Percentiles rank a stretch among this genome's conserved stretches.
Conservation (phyloP, 2,329 filamentous ascomycete genomes). For the Didymella exigua region DNA sequence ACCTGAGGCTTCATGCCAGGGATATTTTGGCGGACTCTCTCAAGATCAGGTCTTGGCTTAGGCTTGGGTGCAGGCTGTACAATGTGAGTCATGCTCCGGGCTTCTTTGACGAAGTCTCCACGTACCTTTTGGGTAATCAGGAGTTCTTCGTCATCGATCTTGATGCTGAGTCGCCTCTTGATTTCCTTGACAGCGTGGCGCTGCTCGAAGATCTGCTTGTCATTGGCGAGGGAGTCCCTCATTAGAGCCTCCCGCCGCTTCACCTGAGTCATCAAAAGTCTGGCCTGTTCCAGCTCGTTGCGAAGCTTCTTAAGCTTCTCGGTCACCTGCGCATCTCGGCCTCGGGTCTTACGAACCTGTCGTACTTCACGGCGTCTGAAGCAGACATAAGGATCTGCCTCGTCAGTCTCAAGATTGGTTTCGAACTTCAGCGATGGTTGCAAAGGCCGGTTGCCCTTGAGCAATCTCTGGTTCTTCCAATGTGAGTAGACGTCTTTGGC, state of each 20-base stretch:
- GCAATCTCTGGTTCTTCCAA: conserved; percentile 76
- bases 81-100: conserved; percentile 28
- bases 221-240: conserved; percentile 74
- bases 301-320: conserved; percentile 93
- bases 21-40: conserved; percentile 69
- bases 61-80: conserved; percentile 45
- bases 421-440: conserved; percentile 89
- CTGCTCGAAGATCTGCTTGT: conserved; percentile 81
- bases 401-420: conserved; percentile 90
- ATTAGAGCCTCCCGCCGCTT: conserved; percentile 80
- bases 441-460: conserved; percentile 71
- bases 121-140: conserved; percentile 86
- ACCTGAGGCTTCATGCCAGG: conserved; percentile 58
- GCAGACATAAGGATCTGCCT: conserved; percentile 96
- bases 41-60: conserved; percentile 64
- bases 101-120: conserved; percentile 11
- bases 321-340: conserved; percentile 88
- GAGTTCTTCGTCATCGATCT: conserved; percentile 86
- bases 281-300: conserved; percentile 86
- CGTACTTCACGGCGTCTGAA: conserved; percentile 94
- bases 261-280: conserved; percentile 77
- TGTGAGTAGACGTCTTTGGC: conserved; percentile 86
- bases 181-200: conserved; percentile 81
- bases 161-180: conserved; percentile 87
- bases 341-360: conserved; percentile 91